phyloP scores from a whole-genome alignment of 140 eudicot species.

The Bidens hawaiensis region DNA sequence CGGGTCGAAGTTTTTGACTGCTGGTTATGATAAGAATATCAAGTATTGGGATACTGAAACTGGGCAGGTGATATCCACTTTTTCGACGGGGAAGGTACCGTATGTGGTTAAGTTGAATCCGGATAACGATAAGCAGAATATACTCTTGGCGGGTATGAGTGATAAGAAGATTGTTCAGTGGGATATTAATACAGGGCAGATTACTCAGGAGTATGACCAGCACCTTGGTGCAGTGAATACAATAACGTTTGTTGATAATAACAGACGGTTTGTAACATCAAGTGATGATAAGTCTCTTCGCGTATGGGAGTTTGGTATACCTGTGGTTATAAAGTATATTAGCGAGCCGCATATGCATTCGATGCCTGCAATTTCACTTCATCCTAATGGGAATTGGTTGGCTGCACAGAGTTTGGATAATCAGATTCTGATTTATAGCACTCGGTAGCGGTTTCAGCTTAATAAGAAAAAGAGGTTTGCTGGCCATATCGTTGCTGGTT shows the following conservation, averaged over 20 bases:
- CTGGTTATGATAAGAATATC: constrained; percentile 91
- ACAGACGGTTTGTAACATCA: constrained; percentile 90
- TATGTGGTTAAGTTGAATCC: constrained; percentile 94
- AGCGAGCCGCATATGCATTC: constrained; percentile 99
- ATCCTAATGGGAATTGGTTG: constrained; percentile 91
- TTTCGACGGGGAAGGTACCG: constrained; percentile 91
- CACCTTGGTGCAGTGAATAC: constrained; percentile 98
- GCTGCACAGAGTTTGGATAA: constrained; percentile 98
- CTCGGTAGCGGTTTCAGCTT: constrained; percentile 89
- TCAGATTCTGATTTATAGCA: constrained; percentile 83
- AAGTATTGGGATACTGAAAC: constrained; percentile 99
- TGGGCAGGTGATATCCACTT: constrained; percentile 87
- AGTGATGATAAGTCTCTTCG: constrained; percentile 96
- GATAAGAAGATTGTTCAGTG: constrained; percentile 99
- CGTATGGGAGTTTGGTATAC: constrained; percentile 96
- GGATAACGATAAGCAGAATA: constrained; percentile 95
- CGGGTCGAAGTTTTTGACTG: constrained; percentile 82
- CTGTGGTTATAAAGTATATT: constrained; percentile 93
- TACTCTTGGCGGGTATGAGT: constrained; percentile 93
- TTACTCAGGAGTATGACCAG: constrained; percentile 98
- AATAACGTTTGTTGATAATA: constrained; percentile 87
- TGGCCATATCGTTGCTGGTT: constrained; percentile 92
- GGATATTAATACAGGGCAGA: constrained; percentile 83
- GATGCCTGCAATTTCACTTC: constrained; percentile 89
- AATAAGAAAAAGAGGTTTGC: constrained; percentile 96